Base-by-base conservation (phyloP, 2,329 filamentous ascomycete genomes). In the Curvularia lunata region DNA sequence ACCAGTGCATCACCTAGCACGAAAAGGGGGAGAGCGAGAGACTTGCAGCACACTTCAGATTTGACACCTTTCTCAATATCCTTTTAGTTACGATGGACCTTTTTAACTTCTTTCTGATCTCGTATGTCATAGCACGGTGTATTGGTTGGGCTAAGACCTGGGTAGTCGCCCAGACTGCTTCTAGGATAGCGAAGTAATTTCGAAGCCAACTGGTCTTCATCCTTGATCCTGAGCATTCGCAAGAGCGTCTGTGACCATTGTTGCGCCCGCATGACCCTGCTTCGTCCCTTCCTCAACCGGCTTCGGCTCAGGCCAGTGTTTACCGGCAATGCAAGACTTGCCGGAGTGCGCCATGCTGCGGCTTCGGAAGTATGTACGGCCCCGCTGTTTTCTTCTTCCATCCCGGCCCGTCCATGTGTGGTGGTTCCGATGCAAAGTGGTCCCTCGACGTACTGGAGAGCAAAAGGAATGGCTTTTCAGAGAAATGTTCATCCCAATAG, bases 1-100 rank as follows among this genome's bases (percentile, higher is more conserved):
- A 76, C 73, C 73, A 75, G 72, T 75, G 73, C 73, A 75, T 68
- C 60, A 64, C 61, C 67, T 68, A 69, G 68, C 71, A 70, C 68
- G 61, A 65, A 64, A 65, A 63, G 55, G 55, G 56, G 59, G 48
- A 61, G 60, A 50, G 58, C 46, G 54, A 51, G 56, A 59, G 59
- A 54, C 41, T 57, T 50, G 62, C 62, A 56, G 52, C 63, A 66
- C 62, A 64, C 70, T 73, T 68, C 62, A 66, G 56, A 65, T 58
- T 64, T 68, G 59, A 66, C 64, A 61, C 54, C 58, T 62, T 73
- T 70, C 70, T 66, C 64, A 70, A 71, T 75, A 74, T 73, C 56
- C 60, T 70, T 74, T 75, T 75, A 74, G 67, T 74, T 65, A 64
- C 59, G 62, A 69, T 63, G 64, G 65, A 65, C 56, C 46, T 32